Percentiles rank a stretch among this genome's conserved stretches.
Evolutionary conservation across 2,329 filamentous ascomycete species (phyloP).

Genomic region (Calonectria henricotiae): DNA sequence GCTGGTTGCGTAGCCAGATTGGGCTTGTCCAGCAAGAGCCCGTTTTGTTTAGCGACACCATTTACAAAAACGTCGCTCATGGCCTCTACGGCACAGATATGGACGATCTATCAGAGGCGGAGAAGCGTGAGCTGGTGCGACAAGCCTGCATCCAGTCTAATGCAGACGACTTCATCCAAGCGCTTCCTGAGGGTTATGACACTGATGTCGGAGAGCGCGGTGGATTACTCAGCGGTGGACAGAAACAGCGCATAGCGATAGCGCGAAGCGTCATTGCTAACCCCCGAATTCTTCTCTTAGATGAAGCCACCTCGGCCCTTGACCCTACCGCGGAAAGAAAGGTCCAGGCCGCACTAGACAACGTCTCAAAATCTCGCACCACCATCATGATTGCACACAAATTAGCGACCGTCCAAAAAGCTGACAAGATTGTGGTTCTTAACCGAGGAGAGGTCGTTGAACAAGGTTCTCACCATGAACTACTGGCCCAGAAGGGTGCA

Average conservation of each 20-base stretch:
- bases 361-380: conserved; percentile 70
- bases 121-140: not conserved
- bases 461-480: conserved; percentile 68
- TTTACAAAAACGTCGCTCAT: conserved; percentile 60
- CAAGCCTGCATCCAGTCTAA: conserved; percentile 39
- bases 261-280: conserved; percentile 57
- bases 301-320: conserved; percentile 76
- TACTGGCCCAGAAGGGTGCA: conserved; percentile 64
- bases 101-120: not conserved
- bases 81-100: conserved; percentile 58
- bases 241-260: conserved; percentile 41
- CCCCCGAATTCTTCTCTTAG: conserved; percentile 73
- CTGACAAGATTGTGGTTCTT: conserved; percentile 77
- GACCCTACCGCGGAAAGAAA: conserved; percentile 62
- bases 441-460: conserved; percentile 72
- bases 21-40: conserved; percentile 66
- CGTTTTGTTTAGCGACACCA: conserved; percentile 64
- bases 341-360: conserved; percentile 70
- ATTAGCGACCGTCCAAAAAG: conserved; percentile 70
- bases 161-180: conserved; percentile 41
- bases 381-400: conserved; percentile 77
- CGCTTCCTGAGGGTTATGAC: conserved; percentile 37
- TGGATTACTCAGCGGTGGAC: conserved; percentile 38
- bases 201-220: conserved; percentile 39
- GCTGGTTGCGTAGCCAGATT: conserved; percentile 66